Evolutionary conservation across 306 rosid genomes (phyloP).

Genomic region (Lathyrus aphaca): DNA sequence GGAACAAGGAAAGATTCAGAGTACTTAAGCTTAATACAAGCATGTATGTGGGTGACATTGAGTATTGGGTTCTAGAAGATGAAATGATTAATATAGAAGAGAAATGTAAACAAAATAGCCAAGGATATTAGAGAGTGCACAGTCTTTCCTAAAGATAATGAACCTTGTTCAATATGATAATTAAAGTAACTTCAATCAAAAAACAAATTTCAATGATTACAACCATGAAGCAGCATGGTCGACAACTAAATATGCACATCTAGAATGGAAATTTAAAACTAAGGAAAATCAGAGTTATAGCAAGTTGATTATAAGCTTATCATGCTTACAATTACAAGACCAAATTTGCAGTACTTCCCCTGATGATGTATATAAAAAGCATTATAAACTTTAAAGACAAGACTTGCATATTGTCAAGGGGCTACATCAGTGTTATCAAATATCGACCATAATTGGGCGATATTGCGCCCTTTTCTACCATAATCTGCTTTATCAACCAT

Average conservation of each 20-base stretch:
- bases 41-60: not conserved
- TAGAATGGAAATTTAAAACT: not conserved
- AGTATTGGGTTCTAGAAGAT: not conserved
- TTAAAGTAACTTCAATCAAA: constrained; percentile 19
- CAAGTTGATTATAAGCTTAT: constrained; percentile 2
- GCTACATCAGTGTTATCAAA: not conserved
- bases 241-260: constrained; percentile 15
- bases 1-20: not conserved
- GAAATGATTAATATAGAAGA: not conserved
- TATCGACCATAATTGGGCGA: too few species aligned
- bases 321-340: not conserved
- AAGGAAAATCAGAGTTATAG: constrained; percentile 13
- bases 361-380: not conserved
- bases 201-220: constrained; percentile 14
- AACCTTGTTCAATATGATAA: not conserved
- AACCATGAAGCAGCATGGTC: constrained; percentile 5
- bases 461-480: too few species aligned
- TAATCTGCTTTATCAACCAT: too few species aligned
- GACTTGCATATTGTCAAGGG: not conserved
- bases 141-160: not conserved
- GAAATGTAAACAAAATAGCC: not conserved
- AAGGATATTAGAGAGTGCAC: not conserved
- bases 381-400: constrained; percentile 16
- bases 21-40: not conserved
- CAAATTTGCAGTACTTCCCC: constrained; percentile 3